Base-by-base conservation (phyloP, 768 basidiomycete species). In the Kwoniella sp. region DNA sequence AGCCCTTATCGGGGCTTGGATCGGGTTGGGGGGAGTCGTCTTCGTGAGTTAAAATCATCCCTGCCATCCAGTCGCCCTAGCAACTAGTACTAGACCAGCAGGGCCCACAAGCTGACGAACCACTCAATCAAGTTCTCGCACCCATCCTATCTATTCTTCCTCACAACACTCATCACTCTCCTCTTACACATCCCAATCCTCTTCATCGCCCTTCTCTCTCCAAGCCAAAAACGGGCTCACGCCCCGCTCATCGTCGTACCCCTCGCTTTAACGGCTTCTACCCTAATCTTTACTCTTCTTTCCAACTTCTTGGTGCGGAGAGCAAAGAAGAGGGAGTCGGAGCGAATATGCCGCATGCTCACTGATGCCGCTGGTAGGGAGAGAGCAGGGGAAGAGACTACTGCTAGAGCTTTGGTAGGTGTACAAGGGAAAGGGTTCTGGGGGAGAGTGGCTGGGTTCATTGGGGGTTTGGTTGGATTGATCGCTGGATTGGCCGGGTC, bases 121-220 rank as follows among this genome's bases (percentile, higher is more conserved):
- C 33, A 33, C 33, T 33, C 13, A n/a, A n/a, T 13, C 13, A 52
- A 78, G 77, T 77, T 77, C 68, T 78, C 78, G 5, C 72, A 75
- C 60, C 78, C 78, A 13, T 68, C 74, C 36, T 71, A 69, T 56
- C 71, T 80, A 50, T 77, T 77, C 69, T 77, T 80, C 74, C 61
- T 78, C 24, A 76, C 77, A 17, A 77, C 72, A 30, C 63, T 78
- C 48, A 53, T 76, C 51, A 72, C 78, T 36, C 46, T 71, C 56
- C 40, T 80, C 22, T 55, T 77, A 33, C 69, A 71, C 48, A 58
- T 76, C 30, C 76, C 77, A 0, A 64, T 78, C 52, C 55, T 75
- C 55, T 73, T 80, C 64, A 61, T 80, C 27, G 60, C 67, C 37
- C 37, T 74, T 44, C 63, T 76, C 47, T 77, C 77, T 4, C 60